Evolutionary conservation across 129 eudicot genomes (phyloP).

Genomic region (Escallonia herrerae): DNA sequence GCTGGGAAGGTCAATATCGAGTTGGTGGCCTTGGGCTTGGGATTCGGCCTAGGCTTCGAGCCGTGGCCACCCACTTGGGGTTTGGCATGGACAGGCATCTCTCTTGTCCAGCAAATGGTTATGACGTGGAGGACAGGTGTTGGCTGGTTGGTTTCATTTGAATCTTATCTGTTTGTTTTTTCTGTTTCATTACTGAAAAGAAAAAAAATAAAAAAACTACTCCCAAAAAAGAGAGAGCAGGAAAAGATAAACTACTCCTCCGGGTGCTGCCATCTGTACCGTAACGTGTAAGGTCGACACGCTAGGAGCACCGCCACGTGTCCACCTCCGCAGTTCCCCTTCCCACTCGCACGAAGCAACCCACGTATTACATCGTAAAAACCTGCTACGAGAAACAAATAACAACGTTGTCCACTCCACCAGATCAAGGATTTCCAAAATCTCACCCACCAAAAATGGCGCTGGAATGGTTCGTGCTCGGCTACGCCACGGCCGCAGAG

Average conservation of each 20-base stretch:
- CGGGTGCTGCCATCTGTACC: conserved; percentile 5
- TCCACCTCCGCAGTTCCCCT: not conserved
- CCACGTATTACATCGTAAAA: not conserved
- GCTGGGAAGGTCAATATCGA: no score
- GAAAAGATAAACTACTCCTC: not conserved
- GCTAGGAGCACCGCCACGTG: not conserved
- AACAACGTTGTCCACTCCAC: not conserved
- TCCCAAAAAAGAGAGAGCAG: no score
- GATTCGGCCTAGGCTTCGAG: no score
- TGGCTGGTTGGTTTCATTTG: no score
- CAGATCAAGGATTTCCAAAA: conserved; percentile 27
- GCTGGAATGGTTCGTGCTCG: conserved; percentile 68
- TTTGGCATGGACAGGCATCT: no score
- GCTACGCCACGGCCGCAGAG: conserved; percentile 78
- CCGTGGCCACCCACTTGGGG: no score
- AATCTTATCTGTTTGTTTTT: no score
- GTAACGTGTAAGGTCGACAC: not conserved
- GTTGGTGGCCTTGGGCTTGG: no score
- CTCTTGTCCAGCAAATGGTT: no score
- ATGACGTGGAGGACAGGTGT: no score
- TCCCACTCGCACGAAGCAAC: conserved; percentile 26
- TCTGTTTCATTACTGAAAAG: no score
- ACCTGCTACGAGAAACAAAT: not conserved
- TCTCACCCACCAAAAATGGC: conserved; percentile 41
- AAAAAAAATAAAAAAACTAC: no score